Conservation (phyloP, 768 basidiomycete genomes). For the Inosperma sp. region DNA sequence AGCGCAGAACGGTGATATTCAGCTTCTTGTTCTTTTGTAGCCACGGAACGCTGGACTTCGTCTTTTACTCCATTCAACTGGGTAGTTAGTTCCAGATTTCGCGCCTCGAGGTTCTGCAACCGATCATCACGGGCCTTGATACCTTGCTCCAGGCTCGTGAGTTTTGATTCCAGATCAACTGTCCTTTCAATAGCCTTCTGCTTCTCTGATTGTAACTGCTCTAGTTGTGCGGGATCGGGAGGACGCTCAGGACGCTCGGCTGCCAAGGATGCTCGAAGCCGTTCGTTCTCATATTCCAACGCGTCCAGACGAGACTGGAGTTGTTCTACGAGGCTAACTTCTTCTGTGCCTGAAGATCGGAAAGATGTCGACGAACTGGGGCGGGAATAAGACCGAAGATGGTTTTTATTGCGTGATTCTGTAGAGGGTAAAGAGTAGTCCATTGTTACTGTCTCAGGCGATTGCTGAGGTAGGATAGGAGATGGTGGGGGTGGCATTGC, state of each 20-base stretch:
- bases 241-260: slow-evolving; percentile 36
- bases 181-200: slow-evolving; percentile 33
- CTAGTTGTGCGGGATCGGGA: slow-evolving; percentile 40
- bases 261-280: slow-evolving; percentile 41
- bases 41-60: slow-evolving; percentile 10
- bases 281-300: slow-evolving; percentile 66
- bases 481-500: slow-evolving; percentile 82
- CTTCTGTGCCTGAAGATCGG: slow-evolving; percentile 30
- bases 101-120: slow-evolving; percentile 11
- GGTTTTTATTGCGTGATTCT: neutral
- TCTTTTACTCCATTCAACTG: slow-evolving; percentile 13
- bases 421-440: slow-evolving; percentile 3
- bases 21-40: slow-evolving; percentile 11
- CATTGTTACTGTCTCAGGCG: slow-evolving; percentile 25
- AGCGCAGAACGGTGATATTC: slow-evolving; percentile 39
- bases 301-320: slow-evolving; percentile 52
- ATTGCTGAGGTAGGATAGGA: slow-evolving; percentile 34
- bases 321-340: slow-evolving; percentile 35
- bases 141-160: slow-evolving; percentile 11
- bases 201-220: slow-evolving; percentile 42
- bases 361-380: slow-evolving; percentile 39
- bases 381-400: slow-evolving; percentile 25
- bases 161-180: slow-evolving; percentile 11
- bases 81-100: slow-evolving; percentile 14
- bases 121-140: slow-evolving; percentile 11